Evolutionary conservation across 1,284 basidiomycete species (phyloP).

Genomic region (Cryptococcus amylolentus): DNA sequence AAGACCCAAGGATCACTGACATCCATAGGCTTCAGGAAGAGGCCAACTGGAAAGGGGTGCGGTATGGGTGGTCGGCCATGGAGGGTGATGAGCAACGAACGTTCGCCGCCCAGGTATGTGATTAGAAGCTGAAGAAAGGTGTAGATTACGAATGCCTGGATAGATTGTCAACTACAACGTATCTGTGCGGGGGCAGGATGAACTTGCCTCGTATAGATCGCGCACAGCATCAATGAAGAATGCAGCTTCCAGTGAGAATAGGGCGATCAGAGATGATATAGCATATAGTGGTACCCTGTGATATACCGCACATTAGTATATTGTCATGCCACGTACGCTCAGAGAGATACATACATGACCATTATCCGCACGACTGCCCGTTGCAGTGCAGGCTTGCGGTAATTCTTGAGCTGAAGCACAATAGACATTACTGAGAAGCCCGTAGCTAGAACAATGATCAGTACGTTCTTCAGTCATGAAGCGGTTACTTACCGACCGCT

Average conservation of each 20-base stretch:
- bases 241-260: conserved; percentile 90
- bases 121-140: conserved; percentile 80
- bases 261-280: conserved; percentile 82
- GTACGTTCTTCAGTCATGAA: neutral
- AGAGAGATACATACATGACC: conserved; percentile 62
- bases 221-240: conserved; percentile 94
- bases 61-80: conserved; percentile 84
- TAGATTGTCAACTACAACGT: neutral
- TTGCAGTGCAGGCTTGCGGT: conserved; percentile 76
- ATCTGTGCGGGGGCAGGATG: neutral
- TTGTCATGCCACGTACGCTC: no score
- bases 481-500: conserved; percentile 37
- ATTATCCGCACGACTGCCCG: conserved; percentile 89
- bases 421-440: conserved; percentile 77
- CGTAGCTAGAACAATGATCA: conserved; percentile 56
- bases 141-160: conserved; percentile 92
- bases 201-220: conserved; percentile 88
- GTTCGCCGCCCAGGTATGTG: conserved; percentile 86
- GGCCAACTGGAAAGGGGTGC: conserved; percentile 77
- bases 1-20: conserved; percentile 91
- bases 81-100: conserved; percentile 82
- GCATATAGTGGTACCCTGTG: conserved; percentile 80
- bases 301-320: neutral
- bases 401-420: conserved; percentile 83
- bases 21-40: conserved; percentile 70